These are phyloP conservation scores for Vitis labrusca DNA, from an alignment of 164 flowering plant genomes.

Conservation along the genomic window DNA sequence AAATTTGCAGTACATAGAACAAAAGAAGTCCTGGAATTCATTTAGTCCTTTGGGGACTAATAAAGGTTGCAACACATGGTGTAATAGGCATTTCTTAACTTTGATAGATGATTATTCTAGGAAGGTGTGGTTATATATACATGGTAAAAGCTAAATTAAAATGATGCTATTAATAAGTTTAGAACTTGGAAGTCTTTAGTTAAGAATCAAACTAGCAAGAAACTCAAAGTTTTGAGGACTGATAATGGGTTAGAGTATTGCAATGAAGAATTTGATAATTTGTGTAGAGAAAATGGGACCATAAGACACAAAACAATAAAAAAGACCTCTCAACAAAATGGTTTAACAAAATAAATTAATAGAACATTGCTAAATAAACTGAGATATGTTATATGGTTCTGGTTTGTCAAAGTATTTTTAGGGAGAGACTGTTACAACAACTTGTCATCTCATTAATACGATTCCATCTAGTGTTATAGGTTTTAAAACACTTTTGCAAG, in stretches of 20 bases:
- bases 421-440: conserved; percentile 1
- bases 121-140: not conserved
- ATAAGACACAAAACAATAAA: not conserved
- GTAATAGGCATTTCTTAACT: too few relatives aligned
- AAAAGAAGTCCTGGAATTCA: conserved; percentile 8
- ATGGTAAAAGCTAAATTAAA: not conserved
- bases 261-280: not conserved
- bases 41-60: conserved; percentile 17
- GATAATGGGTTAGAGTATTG: not conserved
- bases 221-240: not conserved
- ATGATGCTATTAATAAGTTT: not conserved
- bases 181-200: conserved; percentile 3
- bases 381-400: not conserved
- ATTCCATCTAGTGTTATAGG: not conserved
- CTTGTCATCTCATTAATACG: not conserved
- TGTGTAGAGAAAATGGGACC: not conserved
- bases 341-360: not conserved
- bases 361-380: not conserved
- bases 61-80: not conserved
- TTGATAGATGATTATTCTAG: not conserved
- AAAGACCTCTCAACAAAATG: conserved; percentile 5
- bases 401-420: not conserved
- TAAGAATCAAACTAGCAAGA: not conserved
- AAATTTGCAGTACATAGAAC: conserved; percentile 2
- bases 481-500: not conserved